phyloP scores from a whole-genome alignment of 768 basidiomycete species.

The Mrakia frigida region DNA sequence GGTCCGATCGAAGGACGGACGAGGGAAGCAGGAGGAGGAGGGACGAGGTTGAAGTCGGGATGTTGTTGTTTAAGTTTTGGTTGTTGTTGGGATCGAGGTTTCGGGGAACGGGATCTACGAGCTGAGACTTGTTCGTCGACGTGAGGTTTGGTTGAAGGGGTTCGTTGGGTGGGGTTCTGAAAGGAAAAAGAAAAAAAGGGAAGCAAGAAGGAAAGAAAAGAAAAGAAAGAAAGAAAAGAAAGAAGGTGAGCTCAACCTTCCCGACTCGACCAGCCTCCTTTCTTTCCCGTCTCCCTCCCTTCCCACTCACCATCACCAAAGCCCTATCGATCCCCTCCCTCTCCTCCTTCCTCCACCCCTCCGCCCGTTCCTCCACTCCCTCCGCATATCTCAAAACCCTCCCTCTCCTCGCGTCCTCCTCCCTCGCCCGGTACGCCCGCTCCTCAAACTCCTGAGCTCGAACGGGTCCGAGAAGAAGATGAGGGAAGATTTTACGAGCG shows the following conservation, averaged over 20 bases:
- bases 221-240: too few species aligned
- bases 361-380: background rate
- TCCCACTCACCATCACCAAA: background rate
- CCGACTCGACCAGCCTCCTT: background rate
- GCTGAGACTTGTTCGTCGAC: background rate
- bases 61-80: too few species aligned
- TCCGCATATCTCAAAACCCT: background rate
- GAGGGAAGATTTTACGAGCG: background rate
- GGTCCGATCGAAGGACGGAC: background rate
- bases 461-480: background rate
- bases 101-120: background rate
- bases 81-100: background rate
- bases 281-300: background rate
- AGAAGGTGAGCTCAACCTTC: background rate
- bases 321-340: too few species aligned
- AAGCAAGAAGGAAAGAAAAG: background rate
- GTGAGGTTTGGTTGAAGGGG: too few species aligned
- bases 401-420: background rate
- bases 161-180: too few species aligned
- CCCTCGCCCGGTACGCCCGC: background rate
- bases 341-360: background rate
- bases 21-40: background rate
- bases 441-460: background rate
- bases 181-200: too few species aligned
- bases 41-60: background rate